Conservation (phyloP, 768 basidiomycete genomes). For the Trametes gibbosa region DNA sequence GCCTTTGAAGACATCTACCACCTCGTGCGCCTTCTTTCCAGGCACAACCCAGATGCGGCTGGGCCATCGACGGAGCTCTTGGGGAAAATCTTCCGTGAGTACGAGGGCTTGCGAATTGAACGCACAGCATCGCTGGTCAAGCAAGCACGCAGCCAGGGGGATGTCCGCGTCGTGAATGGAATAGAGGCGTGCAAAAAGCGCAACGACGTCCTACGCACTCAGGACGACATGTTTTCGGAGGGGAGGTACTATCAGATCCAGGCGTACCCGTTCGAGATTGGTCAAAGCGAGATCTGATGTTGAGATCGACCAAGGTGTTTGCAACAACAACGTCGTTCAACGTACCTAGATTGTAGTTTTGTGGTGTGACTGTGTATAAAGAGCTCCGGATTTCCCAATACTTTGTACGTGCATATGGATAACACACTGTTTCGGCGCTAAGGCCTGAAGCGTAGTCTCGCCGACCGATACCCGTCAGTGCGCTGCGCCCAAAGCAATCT, state of each 20-base stretch:
- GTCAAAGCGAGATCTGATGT: not conserved
- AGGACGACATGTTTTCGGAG: not conserved
- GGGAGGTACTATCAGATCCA: not conserved
- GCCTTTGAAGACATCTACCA: slow-evolving; percentile 43
- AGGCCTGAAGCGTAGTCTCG: no score
- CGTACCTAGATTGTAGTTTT: no score
- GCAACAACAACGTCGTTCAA: no score
- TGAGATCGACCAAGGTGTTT: no score
- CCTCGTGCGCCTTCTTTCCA: slow-evolving; percentile 33
- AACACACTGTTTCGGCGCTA: no score
- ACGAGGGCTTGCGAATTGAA: slow-evolving; percentile 36
- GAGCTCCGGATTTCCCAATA: not conserved
- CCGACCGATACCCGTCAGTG: no score
- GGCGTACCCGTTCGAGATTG: not conserved
- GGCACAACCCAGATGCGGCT: slow-evolving; percentile 30
- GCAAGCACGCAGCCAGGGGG: slow-evolving; percentile 35
- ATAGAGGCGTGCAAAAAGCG: slow-evolving; percentile 33
- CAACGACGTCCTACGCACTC: slow-evolving; percentile 22
- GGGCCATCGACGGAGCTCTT: slow-evolving; percentile 33
- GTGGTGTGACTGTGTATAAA: not conserved
- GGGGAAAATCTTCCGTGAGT: slow-evolving; percentile 31
- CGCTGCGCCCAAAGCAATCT: no score
- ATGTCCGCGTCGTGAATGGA: slow-evolving; percentile 34
- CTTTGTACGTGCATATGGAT: no score
- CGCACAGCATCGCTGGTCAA: slow-evolving; percentile 36